Evolutionary conservation across 257 asterid genomes (phyloP), one percentile per base, ranked within the genome.

Genomic region (Gynochthodes officinalis): DNA sequence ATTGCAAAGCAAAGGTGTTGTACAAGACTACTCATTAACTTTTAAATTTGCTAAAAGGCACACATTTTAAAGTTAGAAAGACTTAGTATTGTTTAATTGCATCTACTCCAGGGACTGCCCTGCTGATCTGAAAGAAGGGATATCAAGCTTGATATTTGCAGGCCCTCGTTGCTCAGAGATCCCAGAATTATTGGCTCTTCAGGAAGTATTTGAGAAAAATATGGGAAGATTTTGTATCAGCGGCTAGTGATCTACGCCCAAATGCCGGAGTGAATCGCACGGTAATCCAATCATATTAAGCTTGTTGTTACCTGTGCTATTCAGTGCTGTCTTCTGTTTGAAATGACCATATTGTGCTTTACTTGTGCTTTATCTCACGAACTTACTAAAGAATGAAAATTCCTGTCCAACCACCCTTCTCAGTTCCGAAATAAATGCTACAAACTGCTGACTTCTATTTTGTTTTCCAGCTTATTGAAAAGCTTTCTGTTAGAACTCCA

Each of bases 161-260:
- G 98, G 81, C 76, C 99, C 99, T 46, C 90, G 99, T 73, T 94
- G 97, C 86, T 94, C 99, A 0, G 98, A 94, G 69, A 88, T 94
- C 71, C 97, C 99, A 18, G 99, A 94, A 86, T 80, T 94, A 12
- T 55, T 83, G 81, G 84, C 86, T 62, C 84, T 94, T 53, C 83
- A 87, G 69, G 92, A 94, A 39, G 80, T 91, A 42, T 94, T 94
- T 60, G 84, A 81, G 84, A 94, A 94, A 79, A 91, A 89, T 91
- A 88, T 23, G 99, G 99, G 16, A 87, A 82, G 99, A 94, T 85
- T 94, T 94, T 77, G 98, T 91, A 12, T 89, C 97, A 74, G 81
- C 97, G 18, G 98, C 99, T 48, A 87, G 93, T 72, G 99, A 94
- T 79, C 79, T 94, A 72, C 90, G 99, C 72, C 96, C 99, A 46